Base-by-base conservation (phyloP, 495 filamentous ascomycete species). In the Neurospora hispaniola region DNA sequence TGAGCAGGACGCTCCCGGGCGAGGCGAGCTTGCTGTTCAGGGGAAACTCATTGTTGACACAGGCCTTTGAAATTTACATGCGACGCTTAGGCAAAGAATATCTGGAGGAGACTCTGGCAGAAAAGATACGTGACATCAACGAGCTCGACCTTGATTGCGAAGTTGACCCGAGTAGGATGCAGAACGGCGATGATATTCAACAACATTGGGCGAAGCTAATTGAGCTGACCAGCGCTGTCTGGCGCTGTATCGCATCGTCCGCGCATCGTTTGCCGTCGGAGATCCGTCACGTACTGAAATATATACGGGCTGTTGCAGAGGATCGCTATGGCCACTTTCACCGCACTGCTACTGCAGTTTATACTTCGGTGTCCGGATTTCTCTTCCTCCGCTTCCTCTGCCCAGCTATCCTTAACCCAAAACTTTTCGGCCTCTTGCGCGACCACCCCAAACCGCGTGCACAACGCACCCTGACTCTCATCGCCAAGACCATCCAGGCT, bases 241-340 rank as follows among this genome's bases (percentile, higher is more conserved):
- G 96, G 96, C 89, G 91, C 69, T 86, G 89, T 18, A 98, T 99
- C 70, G 85, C 89, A 11, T 85, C 82, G 27, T 94, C 93, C 7
- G 88, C 90, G 7, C 83, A 83, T 41, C 88, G 90, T 68, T 92
- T 97, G 78, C 95, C 96, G 14, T 79, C 92, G 9, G 96, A 98
- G 80, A 83, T 99, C 41, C 85, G 96, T 71, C 88, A 91, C 43
- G 92, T 99, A 35, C 90, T 99, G 76, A 90, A 96, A 76, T 96
- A 98, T 76, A 93, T 99, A 59, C 88, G 94, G 71, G 93, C 93
- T 20, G 97, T 96, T 74, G 94, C 96, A 14, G 96, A 98, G 79
- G 96, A 98, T 80, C 90, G 94, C 38, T 99, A 98, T 82, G 96
- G 96, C n/a, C 94, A 97, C 78, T 96, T 96, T 77, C 84, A 97